Percentiles rank a stretch among this genome's conserved stretches.
Evolutionary conservation across 139 green algal genomes (phyloP).

Genomic region (Axilococcus clingmanii): DNA sequence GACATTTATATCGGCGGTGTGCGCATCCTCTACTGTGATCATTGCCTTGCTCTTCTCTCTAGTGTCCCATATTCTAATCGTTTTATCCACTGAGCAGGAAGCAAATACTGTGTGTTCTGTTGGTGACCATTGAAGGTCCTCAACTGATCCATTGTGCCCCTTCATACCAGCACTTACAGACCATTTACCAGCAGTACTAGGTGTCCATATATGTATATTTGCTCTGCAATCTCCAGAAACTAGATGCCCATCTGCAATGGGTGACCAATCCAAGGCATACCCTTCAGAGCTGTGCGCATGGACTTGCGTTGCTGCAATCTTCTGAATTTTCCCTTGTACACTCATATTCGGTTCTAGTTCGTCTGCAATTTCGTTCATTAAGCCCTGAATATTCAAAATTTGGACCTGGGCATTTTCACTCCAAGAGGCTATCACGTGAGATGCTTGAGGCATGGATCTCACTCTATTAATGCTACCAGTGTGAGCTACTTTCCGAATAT

Average conservation of each 20-base stretch:
- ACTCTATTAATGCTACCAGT: conserved; percentile 84
- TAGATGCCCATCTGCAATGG: conserved; percentile 51
- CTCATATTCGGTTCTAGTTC: conserved; percentile 18
- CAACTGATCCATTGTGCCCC: conserved; percentile 59
- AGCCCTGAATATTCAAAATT: conserved; percentile 57
- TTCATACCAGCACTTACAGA: conserved; percentile 37
- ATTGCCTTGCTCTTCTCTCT: conserved; percentile 39
- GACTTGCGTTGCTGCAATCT: conserved; percentile 10
- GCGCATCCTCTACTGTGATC: conserved; percentile 43
- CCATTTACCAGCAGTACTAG: conserved; percentile 56
- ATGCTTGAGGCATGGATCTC: conserved; percentile 77
- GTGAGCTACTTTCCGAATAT: conserved; percentile 54
- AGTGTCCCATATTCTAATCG: conserved; percentile 80
- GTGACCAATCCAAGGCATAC: conserved; percentile 82
- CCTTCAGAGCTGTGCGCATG: conserved; percentile 72
- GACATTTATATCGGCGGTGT: conserved; percentile 91
- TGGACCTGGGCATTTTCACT: conserved; percentile 75
- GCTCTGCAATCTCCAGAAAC: conserved; percentile 44
- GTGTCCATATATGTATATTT: conserved; percentile 85
- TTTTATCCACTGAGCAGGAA: conserved; percentile 67
- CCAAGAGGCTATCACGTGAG: conserved; percentile 81
- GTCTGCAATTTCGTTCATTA: conserved; percentile 49
- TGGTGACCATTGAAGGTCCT: conserved; percentile 95
- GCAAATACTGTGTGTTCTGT: conserved; percentile 88
- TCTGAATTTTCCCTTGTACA: conserved; percentile 11